Conservation (phyloP, 2,329 filamentous ascomycete genomes). For the Apiospora rasikravindrae region DNA sequence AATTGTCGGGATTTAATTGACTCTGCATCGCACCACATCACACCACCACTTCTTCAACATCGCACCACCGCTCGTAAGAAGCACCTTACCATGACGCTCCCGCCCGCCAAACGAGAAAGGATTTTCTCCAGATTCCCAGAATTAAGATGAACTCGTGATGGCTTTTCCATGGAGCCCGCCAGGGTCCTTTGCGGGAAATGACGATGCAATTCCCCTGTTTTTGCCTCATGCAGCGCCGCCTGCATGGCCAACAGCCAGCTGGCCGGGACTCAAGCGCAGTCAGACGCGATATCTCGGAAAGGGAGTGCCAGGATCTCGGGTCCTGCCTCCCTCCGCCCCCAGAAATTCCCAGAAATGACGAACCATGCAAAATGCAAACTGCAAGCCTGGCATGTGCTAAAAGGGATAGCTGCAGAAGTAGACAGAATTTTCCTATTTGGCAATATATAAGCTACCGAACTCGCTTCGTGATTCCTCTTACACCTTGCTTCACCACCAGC, state of each 20-base stretch:
- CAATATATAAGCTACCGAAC: conserved; percentile 3
- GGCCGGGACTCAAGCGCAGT: not conserved
- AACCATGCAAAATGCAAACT: not conserved
- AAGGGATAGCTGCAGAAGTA: not conserved
- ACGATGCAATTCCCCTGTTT: not conserved
- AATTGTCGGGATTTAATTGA: not conserved
- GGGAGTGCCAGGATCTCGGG: conserved; percentile 3
- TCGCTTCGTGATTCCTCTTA: conserved; percentile 1
- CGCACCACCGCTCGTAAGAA: not conserved
- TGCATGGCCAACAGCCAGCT: not conserved
- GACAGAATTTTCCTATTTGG: not conserved
- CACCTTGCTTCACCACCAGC: not conserved
- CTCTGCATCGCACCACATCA: too few species aligned
- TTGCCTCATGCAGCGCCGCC: not conserved
- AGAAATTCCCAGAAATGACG: not conserved
- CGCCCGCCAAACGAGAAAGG: conserved; percentile 3
- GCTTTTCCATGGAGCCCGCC: not conserved
- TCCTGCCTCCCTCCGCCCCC: conserved; percentile 12
- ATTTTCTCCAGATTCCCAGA: conserved; percentile 15
- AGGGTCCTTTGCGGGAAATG: not conserved
- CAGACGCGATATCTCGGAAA: conserved; percentile 3
- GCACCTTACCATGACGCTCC: not conserved
- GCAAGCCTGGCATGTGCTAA: conserved; percentile 7
- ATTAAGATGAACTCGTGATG: conserved; percentile 12
- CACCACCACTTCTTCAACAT: too few species aligned